Evolutionary conservation across 1,139 yeast genomes (phyloP).

Genomic region (Meyerozyma sp.): DNA sequence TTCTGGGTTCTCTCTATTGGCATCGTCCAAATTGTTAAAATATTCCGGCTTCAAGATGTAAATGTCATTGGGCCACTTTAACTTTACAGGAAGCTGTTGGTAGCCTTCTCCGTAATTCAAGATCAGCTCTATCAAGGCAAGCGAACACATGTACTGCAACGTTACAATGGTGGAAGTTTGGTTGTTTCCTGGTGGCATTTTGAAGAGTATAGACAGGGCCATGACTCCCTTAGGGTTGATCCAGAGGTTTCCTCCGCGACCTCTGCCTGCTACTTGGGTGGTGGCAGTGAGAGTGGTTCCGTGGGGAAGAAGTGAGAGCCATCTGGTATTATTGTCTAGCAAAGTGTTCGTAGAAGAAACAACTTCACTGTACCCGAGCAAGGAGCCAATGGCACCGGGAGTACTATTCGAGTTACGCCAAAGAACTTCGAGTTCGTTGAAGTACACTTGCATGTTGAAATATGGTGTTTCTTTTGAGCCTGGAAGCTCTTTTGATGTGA

Average conservation of each 20-base stretch:
- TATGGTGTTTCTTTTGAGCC: conserved; percentile 56
- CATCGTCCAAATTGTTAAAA: conserved; percentile 21
- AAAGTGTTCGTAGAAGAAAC: conserved; percentile 82
- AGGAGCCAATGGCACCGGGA: conserved; percentile 50
- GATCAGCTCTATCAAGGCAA: conserved; percentile 81
- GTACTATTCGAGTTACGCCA: conserved; percentile 12
- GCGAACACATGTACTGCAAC: conserved; percentile 77
- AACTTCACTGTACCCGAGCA: conserved; percentile 77
- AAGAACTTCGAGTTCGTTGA: conserved; percentile 34
- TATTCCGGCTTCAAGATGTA: conserved; percentile 68
- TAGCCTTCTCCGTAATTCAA: conserved; percentile 59
- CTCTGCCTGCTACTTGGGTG: conserved; percentile 85
- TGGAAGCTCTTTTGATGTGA: conserved; percentile 40
- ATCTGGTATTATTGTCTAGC: conserved; percentile 63
- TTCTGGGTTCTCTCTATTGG: conserved; percentile 11
- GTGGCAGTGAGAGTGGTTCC: conserved; percentile 75
- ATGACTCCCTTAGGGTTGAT: conserved; percentile 89
- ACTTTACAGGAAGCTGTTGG: conserved; percentile 67
- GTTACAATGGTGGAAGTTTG: conserved; percentile 53
- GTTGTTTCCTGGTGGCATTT: conserved; percentile 47
- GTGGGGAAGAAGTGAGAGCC: conserved; percentile 58
- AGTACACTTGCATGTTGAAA: conserved; percentile 61
- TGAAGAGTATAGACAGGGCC: conserved; percentile 71
- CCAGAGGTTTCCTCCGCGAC: conserved; percentile 95
- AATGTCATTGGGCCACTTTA: conserved; percentile 97